Base-by-base conservation (phyloP, 2,329 filamentous ascomycete species). In the Talaromyces sp. region DNA sequence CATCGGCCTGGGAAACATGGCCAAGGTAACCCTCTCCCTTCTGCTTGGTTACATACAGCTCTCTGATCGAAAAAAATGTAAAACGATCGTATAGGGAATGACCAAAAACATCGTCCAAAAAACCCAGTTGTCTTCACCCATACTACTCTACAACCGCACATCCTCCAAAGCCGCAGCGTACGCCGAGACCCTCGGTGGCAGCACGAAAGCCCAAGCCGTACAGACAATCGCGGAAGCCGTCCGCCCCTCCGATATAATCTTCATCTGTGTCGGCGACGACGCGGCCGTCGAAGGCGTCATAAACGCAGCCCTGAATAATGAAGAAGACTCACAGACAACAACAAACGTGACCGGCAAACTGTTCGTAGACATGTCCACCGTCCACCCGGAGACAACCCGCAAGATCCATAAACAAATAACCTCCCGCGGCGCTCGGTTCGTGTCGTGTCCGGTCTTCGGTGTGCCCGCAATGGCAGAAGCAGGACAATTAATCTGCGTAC, bases 291-390 rank as follows among this genome's bases (percentile, higher is more conserved):
- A 84, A 58, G 75, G 81, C 4, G 83, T 84, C 19, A 80, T 90
- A 60, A 72, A 80, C 41, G 70, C 79, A 2, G 81, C 87, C 31
- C 75, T 90, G 4, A 13, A 22, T 5, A 66, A 81, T 50, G 68
- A 31, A 2, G 41, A 48, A 5, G 53, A 35, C 10, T 28, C 25
- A 4, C 25, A 28, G 25, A 19, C 75, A n/a, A n/a, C n/a, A n/a
- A n/a, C n/a, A 17, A 76, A 84, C 58, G 75, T 89, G 17, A 79
- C 79, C 28, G 85, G 84, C 61, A 96, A 96, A 76, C 77, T 94
- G 15, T 86, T 96, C 64, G 82, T 96, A 33, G 91, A 96, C 69
- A 92, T 88, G 79, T 94, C 89, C 3, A 96, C 91, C 25, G 84
- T 96, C 36, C 89, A 94, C 71, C 91, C 92, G 0, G 87, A 92